Evolutionary conservation across 306 rosid genomes (phyloP).

Genomic region (Myrica gale): DNA sequence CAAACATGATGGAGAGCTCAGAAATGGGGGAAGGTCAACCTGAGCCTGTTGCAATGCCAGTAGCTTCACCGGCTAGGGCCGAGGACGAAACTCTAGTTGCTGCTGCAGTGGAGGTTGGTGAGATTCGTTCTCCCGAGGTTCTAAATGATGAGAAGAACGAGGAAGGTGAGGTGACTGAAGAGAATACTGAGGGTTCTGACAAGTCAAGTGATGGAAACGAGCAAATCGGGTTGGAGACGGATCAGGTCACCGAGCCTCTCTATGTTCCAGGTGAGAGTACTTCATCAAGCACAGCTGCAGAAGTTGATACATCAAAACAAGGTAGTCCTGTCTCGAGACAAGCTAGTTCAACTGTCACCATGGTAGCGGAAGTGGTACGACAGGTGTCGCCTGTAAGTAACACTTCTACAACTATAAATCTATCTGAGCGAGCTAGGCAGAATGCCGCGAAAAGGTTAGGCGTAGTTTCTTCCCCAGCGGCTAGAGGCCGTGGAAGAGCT

Average conservation of each 20-base stretch:
- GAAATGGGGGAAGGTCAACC: constrained; percentile 60
- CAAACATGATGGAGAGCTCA: constrained; percentile 38
- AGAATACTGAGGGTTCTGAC: constrained; percentile 68
- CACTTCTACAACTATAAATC: constrained; percentile 55
- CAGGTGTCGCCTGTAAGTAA: constrained; percentile 50
- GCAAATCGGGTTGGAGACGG: constrained; percentile 45
- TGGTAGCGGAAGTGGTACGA: constrained; percentile 47
- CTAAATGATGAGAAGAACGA: constrained; percentile 67
- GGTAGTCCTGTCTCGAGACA: constrained; percentile 39
- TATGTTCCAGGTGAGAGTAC: constrained; percentile 33
- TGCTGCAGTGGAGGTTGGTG: constrained; percentile 46
- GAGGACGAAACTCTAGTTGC: constrained; percentile 56
- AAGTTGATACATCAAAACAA: constrained; percentile 40
- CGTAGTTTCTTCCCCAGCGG: constrained; percentile 34
- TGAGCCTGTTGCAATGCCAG: constrained; percentile 59
- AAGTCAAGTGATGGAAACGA: constrained; percentile 58
- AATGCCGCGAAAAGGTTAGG: constrained; percentile 71
- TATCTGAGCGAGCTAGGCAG: constrained; percentile 62
- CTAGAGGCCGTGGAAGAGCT: constrained; percentile 65
- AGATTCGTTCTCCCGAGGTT: constrained; percentile 56
- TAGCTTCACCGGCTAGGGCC: constrained; percentile 54
- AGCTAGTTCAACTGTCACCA: constrained; percentile 21
- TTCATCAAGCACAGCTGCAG: constrained; percentile 36
- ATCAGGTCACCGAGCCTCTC: constrained; percentile 52
- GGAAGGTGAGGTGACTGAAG: constrained; percentile 65